Evolutionary conservation across 2,329 filamentous ascomycete species (phyloP), one percentile per base, ranked within the genome.

Genomic region (Fusarium metavorans): DNA sequence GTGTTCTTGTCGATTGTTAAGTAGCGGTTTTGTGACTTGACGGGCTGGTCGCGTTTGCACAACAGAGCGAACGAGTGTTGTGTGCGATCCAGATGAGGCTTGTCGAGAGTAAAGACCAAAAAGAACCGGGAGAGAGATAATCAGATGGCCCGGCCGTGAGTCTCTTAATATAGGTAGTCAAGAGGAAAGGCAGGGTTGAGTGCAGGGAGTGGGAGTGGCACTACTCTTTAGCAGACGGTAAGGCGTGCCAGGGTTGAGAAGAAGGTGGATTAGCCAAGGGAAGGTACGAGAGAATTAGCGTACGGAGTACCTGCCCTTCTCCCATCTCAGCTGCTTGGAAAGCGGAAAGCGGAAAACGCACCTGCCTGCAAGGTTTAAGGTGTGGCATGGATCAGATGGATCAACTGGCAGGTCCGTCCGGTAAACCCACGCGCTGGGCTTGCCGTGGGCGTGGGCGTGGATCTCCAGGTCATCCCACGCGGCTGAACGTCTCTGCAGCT

Each of bases 21-120:
- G 18, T 54, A 10, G 37, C 4, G 18, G 9, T 7, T 14, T 54
- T 56, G 41, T 48, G 23, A 30, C 58, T 62, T 50, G 34, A 56
- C 61, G 41, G 45, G 35, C 45, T 64, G 61, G 45, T 64, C 61
- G 61, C 61, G 34, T 11, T 54, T 34, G 20, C 62, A 59, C 50
- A 59, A 58, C 52, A 18, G 63, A 20, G 35, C 16, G 32, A 60
- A 14, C 39, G n/a, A 25, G 30, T 50, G 54, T 18, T 60, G 54
- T 60, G 27, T 64, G 34, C 25, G 50, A 35, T 43, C 35, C 35
- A 34, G 50, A 57, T 14, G 35, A 37, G 35, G 20, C 16, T 61
- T 65, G 8, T 65, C 61, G 25, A 30, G 32, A 18, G 39, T 61
- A 14, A 54, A 64, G 61, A 30, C 37, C 27, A 23, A 20, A 35